Evolutionary conservation across 2,329 filamentous ascomycete genomes (phyloP).

Genomic region (Plenodomus lindquistii): DNA sequence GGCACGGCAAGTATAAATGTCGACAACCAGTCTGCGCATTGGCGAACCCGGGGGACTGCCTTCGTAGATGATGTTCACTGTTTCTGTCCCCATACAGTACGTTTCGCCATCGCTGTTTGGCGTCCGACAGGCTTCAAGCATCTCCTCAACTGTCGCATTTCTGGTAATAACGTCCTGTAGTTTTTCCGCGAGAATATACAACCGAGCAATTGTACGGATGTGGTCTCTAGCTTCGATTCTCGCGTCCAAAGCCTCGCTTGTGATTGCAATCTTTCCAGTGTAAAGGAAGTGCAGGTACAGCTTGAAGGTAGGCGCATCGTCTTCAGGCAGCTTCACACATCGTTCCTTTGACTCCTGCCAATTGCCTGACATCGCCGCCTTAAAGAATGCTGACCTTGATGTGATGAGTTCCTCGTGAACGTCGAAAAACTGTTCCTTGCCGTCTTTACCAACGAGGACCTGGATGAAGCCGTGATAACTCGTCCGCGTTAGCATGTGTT

Average conservation of each 20-base stretch:
- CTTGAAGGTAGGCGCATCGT: conserved; percentile 2
- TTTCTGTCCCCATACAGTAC: no score
- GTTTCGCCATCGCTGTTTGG: no score
- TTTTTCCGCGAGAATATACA: conserved; percentile 17
- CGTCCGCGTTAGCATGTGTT: no score
- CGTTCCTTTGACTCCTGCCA: conserved; percentile 7
- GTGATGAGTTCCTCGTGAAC: not conserved
- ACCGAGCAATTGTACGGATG: not conserved
- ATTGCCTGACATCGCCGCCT: conserved; percentile 3
- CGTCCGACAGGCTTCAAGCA: not conserved
- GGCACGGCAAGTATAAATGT: not conserved
- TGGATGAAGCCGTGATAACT: not conserved
- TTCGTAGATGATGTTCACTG: not conserved
- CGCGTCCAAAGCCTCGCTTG: not conserved
- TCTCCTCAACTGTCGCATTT: conserved; percentile 1
- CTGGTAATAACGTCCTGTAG: conserved; percentile 13
- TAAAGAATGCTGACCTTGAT: conserved; percentile 6
- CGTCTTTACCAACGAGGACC: not conserved
- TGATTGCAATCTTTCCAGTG: not conserved
- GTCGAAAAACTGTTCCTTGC: not conserved
- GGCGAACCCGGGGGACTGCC: not conserved
- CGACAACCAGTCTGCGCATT: not conserved
- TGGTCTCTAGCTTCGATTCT: not conserved
- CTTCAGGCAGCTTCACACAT: conserved; percentile 5
- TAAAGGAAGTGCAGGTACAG: conserved; percentile 6